Evolutionary conservation across 2,329 filamentous ascomycete genomes (phyloP), one percentile per base, ranked within the genome.

Genomic region (Aspergillus novoparasiticus): DNA sequence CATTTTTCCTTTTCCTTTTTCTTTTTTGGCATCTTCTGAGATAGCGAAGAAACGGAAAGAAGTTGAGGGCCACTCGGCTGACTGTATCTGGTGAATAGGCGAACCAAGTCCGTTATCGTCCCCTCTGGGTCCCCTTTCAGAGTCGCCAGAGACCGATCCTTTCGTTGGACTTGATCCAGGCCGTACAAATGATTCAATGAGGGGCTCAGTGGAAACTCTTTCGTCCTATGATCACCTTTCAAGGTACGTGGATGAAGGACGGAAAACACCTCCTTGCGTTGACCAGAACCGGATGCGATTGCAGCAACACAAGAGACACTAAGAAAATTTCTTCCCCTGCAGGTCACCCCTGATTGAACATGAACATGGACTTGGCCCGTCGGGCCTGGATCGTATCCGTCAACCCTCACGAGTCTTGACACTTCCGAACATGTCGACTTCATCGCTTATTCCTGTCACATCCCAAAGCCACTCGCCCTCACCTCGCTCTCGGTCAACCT

Each of bases 321-420:
- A 60, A 64, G 56, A 61, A 63, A 56, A 59, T 48, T 53, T 64
- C 63, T 63, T 64, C 66, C 56, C 48, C 57, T 63, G 63, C 63
- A 96, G 92, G 83, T 92, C 92, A 73, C 88, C 93, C 73, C 86
- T 96, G 75, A 86, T 96, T 76, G 93, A 94, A 79, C 92, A 94
- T 80, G 93, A 96, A 74, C 91, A 95, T 84, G 92, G 92, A 71
- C 81, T 95, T 66, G 92, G 92, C 60, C 86, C 90, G 51, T 96
- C 93, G 61, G 94, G 95, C 69, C 86, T 99, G 74, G 90, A 94
- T 76, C 91, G 95, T 73, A 99, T 99, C 78, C 91, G 95, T 76
- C 94, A 97, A 79, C 85, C 87, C 45, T 82, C 87, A 61, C 85
- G 89, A 76, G 83, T 85, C 58, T 84, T 90, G 61, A 90, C 90